phyloP scores from a whole-genome alignment of 257 asterid species.

The Solanum phureja region DNA sequence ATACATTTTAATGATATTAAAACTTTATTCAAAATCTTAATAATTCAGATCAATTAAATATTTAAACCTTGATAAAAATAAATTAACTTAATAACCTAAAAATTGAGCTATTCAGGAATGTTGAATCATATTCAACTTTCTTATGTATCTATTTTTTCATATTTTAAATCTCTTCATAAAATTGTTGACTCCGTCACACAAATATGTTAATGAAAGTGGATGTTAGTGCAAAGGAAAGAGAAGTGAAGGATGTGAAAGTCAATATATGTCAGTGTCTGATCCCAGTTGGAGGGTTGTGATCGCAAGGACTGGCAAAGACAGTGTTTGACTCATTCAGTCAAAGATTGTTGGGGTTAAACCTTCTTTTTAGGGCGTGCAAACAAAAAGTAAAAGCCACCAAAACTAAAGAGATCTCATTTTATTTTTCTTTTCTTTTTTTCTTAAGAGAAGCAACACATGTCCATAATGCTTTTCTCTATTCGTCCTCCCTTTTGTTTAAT shows the following conservation, averaged over 20 bases:
- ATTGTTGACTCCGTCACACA: neutral
- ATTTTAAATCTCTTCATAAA: too few species aligned
- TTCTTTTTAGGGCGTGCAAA: constrained; percentile 47
- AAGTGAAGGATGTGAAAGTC: constrained; percentile 39
- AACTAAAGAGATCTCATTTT: constrained; percentile 12
- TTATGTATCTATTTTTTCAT: too few species aligned
- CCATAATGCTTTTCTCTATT: constrained; percentile 36
- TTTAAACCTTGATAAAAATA: too few species aligned
- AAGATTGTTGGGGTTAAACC: constrained; percentile 18
- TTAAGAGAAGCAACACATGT: constrained; percentile 23
- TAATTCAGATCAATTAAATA: too few species aligned
- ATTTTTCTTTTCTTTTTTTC: neutral
- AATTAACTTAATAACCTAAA: too few species aligned
- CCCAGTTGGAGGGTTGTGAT: neutral
- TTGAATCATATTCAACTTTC: too few species aligned
- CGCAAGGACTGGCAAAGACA: neutral
- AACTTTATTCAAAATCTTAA: too few species aligned
- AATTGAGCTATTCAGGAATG: too few species aligned
- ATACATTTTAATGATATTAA: too few species aligned
- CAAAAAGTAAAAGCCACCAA: constrained; percentile 37
- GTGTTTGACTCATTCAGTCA: constrained; percentile 73
- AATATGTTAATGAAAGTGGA: neutral
- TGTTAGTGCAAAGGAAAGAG: neutral
- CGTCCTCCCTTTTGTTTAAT: constrained; percentile 25
- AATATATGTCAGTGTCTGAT: constrained; percentile 19